Evolutionary conservation across 129 eudicot species (phyloP).

Genomic region (sunflower (Helianthus annuus)): DNA sequence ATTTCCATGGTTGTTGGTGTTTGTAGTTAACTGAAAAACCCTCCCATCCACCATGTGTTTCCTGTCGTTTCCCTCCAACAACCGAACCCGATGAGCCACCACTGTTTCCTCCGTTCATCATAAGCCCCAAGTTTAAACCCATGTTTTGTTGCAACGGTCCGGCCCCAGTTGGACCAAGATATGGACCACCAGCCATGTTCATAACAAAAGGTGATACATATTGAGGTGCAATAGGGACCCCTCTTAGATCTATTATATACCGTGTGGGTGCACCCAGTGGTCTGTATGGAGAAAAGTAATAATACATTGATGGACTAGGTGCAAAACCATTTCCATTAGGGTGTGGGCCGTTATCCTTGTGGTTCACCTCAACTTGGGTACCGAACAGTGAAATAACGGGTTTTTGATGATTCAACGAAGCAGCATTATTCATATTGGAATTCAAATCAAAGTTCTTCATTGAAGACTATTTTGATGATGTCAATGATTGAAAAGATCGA

Average conservation of each 20-base stretch:
- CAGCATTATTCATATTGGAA: conserved; percentile 38
- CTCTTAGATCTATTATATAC: conserved; percentile 54
- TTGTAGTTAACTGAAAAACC: conserved; percentile 32
- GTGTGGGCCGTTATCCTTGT: neutral
- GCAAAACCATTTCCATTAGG: neutral
- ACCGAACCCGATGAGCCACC: conserved; percentile 34
- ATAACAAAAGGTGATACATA: conserved; percentile 35
- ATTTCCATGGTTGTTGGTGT: conserved; percentile 36
- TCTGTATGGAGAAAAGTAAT: conserved; percentile 27
- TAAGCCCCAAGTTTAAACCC: conserved; percentile 48
- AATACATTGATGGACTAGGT: no score
- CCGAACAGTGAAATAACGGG: conserved; percentile 63
- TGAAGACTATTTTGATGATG: conserved; percentile 52
- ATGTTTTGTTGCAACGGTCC: conserved; percentile 37
- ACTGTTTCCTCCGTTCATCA: conserved; percentile 44
- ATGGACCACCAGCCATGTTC: conserved; percentile 43
- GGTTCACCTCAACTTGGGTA: conserved; percentile 43
- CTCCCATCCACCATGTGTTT: conserved; percentile 67
- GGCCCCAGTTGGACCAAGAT: conserved; percentile 38
- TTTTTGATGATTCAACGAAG: conserved; percentile 26
- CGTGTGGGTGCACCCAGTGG: conserved; percentile 42
- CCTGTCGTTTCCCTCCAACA: conserved; percentile 55
- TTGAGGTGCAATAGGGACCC: conserved; percentile 54
- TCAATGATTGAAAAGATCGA: no score
- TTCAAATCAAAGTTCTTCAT: conserved; percentile 55